These are phyloP conservation scores for Hypholoma sublateritium DNA, from an alignment of 768 basidiomycete species.

Conservation along the genomic window DNA sequence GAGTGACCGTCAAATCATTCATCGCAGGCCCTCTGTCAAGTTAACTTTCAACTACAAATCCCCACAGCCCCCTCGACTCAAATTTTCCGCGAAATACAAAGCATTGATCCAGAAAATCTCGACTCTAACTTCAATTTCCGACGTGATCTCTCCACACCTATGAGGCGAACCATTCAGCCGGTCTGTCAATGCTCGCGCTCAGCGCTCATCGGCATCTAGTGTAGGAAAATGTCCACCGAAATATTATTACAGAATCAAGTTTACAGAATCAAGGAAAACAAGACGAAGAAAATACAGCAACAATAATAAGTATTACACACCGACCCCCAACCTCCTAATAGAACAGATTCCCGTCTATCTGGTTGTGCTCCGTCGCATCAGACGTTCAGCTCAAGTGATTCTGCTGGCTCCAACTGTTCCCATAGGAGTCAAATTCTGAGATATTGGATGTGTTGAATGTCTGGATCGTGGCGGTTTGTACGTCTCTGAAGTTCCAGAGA, in stretches of 20 bases:
- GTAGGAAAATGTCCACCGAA: too few relatives aligned
- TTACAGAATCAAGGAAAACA: not conserved
- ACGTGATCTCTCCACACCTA: too few relatives aligned
- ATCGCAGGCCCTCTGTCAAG: too few relatives aligned
- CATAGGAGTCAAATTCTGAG: not conserved
- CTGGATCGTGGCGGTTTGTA: not conserved
- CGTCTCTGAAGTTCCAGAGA: not conserved
- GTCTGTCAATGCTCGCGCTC: too few relatives aligned
- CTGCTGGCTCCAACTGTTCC: not conserved
- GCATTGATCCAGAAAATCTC: too few relatives aligned
- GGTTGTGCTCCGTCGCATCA: not conserved
- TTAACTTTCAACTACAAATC: too few relatives aligned
- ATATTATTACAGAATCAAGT: too few relatives aligned
- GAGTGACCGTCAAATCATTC: not conserved
- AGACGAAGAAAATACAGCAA: not conserved
- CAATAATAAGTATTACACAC: not conserved
- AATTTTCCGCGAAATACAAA: too few relatives aligned
- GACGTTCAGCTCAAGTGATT: conserved; percentile 2
- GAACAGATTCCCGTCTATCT: conserved; percentile 2
- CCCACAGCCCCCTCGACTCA: too few relatives aligned
- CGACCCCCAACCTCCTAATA: not conserved
- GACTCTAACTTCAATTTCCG: too few relatives aligned
- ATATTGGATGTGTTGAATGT: not conserved
- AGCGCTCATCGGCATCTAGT: too few relatives aligned
- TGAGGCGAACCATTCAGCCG: too few relatives aligned